Evolutionary conservation across 2,329 filamentous ascomycete genomes (phyloP), one percentile per base, ranked within the genome.

Genomic region (Exophiala bonariae): DNA sequence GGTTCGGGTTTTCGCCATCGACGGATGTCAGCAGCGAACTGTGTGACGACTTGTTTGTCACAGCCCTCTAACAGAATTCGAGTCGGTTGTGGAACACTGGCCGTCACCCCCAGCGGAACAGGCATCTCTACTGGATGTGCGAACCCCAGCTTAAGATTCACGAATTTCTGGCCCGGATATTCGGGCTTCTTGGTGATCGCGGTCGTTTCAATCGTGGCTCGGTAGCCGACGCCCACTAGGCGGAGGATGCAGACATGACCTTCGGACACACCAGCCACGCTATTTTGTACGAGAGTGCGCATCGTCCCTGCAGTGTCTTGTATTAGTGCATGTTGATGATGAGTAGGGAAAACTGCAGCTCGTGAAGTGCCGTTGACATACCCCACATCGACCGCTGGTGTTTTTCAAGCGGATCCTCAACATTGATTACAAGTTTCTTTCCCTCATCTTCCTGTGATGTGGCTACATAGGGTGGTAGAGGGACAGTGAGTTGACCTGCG

Each of bases 371-470:
- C 18, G 18, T n/a, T 19, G 18, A 71, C 77, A 49, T 67, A 96
- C 92, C 93, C 93, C 93, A 97, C 91, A 97, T 97, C 68, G 87
- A 87, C 65, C 85, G 85, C 70, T 97, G 92, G 54, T 87, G 77
- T 71, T 84, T 85, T 43, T 82, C 68, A 14, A 81, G 72, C 14
- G 75, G 69, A 68, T 97, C 80, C 62, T 84, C 69, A 9, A 99
- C 82, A 45, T 76, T 81, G 56, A 99, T 72, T 23, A 76, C 76
- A 9, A 85, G 81, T 62, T 84, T 86, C 57, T 79, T 76, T 20
- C 76, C 70, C 41, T 77, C 77, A 16, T 73, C 66, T 63, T 95
- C 86, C 56, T 86, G 80, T 47, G 82, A 73, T 52, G 97, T 75
- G 28, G 75, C 80, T 47, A 97, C 72, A 66, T 87, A 99, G 2